phyloP scores from a whole-genome alignment of 2,329 filamentous ascomycete genomes.

The Trichoderma hamatum region DNA sequence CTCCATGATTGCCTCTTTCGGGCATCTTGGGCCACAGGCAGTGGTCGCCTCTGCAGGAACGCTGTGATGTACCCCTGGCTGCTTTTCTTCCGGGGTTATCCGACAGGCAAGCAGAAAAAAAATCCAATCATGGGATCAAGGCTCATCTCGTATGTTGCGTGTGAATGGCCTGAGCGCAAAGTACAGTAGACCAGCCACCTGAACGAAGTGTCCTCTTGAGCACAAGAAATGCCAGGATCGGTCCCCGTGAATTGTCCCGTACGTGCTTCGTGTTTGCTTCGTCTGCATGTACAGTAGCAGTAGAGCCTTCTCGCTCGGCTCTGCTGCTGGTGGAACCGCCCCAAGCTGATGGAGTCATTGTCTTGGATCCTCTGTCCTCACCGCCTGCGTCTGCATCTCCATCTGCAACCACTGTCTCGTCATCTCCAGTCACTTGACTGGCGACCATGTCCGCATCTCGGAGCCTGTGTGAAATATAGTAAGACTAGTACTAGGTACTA shows the following conservation, averaged over 20 bases:
- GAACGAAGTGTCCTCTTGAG: neutral
- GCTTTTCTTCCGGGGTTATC: conserved; percentile 14
- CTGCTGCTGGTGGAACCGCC: conserved; percentile 7
- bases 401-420: conserved; percentile 11
- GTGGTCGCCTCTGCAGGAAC: conserved; percentile 24
- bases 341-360: neutral
- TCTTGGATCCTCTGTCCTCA: neutral
- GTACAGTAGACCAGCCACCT: neutral
- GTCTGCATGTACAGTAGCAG: conserved; percentile 3
- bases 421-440: conserved; percentile 19
- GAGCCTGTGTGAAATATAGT: neutral
- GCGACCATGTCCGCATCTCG: neutral
- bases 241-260: neutral
- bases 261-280: neutral
- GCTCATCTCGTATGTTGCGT: conserved; percentile 26
- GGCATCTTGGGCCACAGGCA: conserved; percentile 3
- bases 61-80: neutral
- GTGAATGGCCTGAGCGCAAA: conserved; percentile 21
- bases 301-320: neutral
- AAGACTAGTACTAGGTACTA: neutral
- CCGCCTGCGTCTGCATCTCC: conserved; percentile 21
- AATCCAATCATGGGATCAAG: conserved; percentile 8
- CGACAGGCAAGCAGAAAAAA: neutral
- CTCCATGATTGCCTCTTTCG: conserved; percentile 24
- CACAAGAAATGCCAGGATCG: neutral